Evolutionary conservation across 2,329 filamentous ascomycete species (phyloP).

Genomic region (Penicillium sp.): DNA sequence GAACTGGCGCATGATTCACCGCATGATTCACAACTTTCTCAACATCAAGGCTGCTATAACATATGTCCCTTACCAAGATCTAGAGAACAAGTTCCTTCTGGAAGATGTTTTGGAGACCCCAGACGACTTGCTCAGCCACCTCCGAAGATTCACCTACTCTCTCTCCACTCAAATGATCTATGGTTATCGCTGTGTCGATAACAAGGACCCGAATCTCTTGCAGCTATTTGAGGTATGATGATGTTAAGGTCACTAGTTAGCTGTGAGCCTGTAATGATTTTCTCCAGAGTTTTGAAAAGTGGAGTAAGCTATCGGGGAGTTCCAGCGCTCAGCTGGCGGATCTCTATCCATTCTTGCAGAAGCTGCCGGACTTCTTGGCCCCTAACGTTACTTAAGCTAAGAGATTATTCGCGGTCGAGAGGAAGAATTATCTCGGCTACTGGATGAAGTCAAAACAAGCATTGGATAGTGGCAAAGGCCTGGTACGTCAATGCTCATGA

Average conservation of each 20-base stretch:
- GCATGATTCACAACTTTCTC: constrained; percentile 47
- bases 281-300: too few relatives aligned
- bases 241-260: too few relatives aligned
- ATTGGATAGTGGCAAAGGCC: too few relatives aligned
- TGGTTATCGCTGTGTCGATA: constrained; percentile 45
- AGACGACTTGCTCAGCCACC: constrained; percentile 43
- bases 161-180: constrained; percentile 53
- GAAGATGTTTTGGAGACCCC: constrained; percentile 36
- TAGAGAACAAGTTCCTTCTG: constrained; percentile 57
- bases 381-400: constrained; percentile 43
- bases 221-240: constrained; percentile 41
- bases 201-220: constrained; percentile 45
- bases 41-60: constrained; percentile 48
- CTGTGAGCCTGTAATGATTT: too few relatives aligned
- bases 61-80: constrained; percentile 57
- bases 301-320: too few relatives aligned
- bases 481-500: too few relatives aligned
- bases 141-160: constrained; percentile 51
- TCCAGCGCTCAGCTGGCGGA: constrained; percentile 46
- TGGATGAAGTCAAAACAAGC: constrained; percentile 44
- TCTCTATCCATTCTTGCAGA: constrained; percentile 47
- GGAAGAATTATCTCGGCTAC: constrained; percentile 42
- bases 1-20: constrained; percentile 31
- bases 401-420: constrained; percentile 46
- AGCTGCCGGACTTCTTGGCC: constrained; percentile 44